Conservation (phyloP, 2,329 filamentous ascomycete species). For the Aspergillus sp. region DNA sequence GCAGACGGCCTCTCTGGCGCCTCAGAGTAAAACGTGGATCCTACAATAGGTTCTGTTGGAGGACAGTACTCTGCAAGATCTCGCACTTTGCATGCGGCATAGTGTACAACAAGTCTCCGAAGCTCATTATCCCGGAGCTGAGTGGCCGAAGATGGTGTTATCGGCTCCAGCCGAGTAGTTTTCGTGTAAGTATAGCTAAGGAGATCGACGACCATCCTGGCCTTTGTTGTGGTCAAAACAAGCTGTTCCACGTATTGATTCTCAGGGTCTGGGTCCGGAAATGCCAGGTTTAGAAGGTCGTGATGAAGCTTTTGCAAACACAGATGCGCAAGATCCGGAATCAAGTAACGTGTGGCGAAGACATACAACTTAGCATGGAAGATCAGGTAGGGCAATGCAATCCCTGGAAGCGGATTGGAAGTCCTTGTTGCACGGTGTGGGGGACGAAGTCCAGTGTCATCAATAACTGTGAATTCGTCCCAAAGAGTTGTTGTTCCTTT, state of each 20-base stretch:
- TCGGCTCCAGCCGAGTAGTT: constrained; percentile 41
- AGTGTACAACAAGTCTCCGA: constrained; percentile 41
- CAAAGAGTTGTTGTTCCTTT: constrained; percentile 36
- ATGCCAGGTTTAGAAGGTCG: constrained; percentile 34
- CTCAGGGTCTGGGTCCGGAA: constrained; percentile 19
- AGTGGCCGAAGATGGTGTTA: constrained; percentile 34
- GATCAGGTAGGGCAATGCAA: constrained; percentile 38
- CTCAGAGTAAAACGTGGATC: constrained; percentile 22
- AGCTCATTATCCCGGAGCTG: constrained; percentile 42
- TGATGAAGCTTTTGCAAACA: constrained; percentile 41
- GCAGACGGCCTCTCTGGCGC: constrained; percentile 27
- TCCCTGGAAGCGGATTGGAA: constrained; percentile 11
- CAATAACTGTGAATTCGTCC: constrained; percentile 39
- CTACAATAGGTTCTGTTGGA: constrained; percentile 25
- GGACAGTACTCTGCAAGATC: constrained; percentile 37
- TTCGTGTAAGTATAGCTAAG: constrained; percentile 41
- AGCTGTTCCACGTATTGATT: constrained; percentile 23
- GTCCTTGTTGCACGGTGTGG: constrained; percentile 8
- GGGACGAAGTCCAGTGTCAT: constrained; percentile 32
- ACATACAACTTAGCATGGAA: constrained; percentile 47
- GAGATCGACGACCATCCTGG: constrained; percentile 38
- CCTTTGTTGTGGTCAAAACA: constrained; percentile 29
- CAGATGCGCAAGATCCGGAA: constrained; percentile 40
- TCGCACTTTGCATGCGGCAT: constrained; percentile 41
- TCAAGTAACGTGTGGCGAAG: constrained; percentile 44